A percentile compares a stretch with the other conserved stretches of the same genome.
Conservation (phyloP, 345 rosid species). For the Camelina hispida region DNA sequence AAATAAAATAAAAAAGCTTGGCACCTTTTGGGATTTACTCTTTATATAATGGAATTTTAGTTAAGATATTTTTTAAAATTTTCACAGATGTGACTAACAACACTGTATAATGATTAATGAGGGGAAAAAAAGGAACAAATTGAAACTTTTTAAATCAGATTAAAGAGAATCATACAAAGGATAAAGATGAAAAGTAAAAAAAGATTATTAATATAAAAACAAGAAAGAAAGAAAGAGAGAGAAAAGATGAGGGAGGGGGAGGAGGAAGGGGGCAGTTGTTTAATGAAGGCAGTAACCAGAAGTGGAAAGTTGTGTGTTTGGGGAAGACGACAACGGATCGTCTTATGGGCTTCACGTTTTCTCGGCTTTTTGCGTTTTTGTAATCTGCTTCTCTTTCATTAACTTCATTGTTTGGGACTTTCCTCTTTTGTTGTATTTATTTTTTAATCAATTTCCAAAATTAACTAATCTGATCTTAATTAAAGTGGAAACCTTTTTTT, state of each 20-base stretch:
- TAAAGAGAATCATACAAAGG: slow-evolving; percentile 32
- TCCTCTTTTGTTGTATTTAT: slow-evolving; percentile 14
- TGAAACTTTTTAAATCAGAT: slow-evolving; percentile 21
- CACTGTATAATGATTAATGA: slow-evolving; percentile 16
- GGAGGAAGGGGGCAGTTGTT: not conserved
- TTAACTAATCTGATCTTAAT: too few relatives aligned
- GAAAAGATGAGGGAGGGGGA: not conserved
- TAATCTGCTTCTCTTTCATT: not conserved
- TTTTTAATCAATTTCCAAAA: not conserved
- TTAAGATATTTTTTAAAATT: not conserved
- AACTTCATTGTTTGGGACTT: not conserved
- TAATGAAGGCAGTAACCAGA: slow-evolving; percentile 37
- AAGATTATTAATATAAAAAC: slow-evolving; percentile 2
- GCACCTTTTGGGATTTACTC: slow-evolving; percentile 6
- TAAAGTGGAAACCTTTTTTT: too few relatives aligned
- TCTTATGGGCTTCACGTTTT: slow-evolving; percentile 44
- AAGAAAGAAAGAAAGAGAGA: not conserved
- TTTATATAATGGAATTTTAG: not conserved
- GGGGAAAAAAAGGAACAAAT: not conserved
- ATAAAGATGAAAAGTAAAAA: slow-evolving; percentile 28
- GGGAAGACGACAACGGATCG: slow-evolving; percentile 34
- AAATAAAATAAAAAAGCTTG: not conserved
- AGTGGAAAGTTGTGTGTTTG: slow-evolving; percentile 35
- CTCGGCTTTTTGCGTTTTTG: slow-evolving; percentile 39
- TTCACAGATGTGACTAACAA: slow-evolving; percentile 19